phyloP scores from a whole-genome alignment of 306 rosid genomes.

The Lablab purpureus region DNA sequence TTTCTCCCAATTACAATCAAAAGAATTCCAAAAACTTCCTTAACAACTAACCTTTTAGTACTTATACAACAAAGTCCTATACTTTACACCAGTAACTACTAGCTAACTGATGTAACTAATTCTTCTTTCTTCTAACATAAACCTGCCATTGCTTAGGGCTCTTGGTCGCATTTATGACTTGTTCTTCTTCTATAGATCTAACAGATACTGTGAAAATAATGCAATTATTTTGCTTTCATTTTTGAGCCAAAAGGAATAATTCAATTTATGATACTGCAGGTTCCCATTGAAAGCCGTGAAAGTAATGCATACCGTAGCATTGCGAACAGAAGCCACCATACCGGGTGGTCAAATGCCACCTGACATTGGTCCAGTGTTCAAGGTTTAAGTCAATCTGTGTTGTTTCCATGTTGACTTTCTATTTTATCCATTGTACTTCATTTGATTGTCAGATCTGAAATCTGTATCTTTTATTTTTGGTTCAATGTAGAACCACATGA shows the following conservation, averaged over 20 bases:
- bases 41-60: no score
- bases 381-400: constrained; percentile 59
- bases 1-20: no score
- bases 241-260: not conserved
- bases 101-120: no score
- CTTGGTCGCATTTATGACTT: no score
- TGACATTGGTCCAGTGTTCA: constrained; percentile 89
- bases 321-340: constrained; percentile 91
- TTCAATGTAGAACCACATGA: constrained; percentile 85
- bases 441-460: constrained; percentile 26
- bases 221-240: constrained; percentile 5
- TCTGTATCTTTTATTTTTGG: constrained; percentile 14
- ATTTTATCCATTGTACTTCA: not conserved
- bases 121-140: no score
- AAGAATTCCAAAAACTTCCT: no score
- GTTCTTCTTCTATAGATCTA: no score
- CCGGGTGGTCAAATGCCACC: constrained; percentile 79
- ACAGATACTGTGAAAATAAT: not conserved
- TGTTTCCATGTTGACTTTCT: not conserved
- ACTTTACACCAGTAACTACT: no score
- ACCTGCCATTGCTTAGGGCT: no score
- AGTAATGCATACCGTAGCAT: constrained; percentile 98
- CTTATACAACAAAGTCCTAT: no score
- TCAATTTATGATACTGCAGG: constrained; percentile 54
- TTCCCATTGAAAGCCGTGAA: constrained; percentile 93